Conservation (phyloP, 75 land plant genomes). For the Picea glauca region DNA sequence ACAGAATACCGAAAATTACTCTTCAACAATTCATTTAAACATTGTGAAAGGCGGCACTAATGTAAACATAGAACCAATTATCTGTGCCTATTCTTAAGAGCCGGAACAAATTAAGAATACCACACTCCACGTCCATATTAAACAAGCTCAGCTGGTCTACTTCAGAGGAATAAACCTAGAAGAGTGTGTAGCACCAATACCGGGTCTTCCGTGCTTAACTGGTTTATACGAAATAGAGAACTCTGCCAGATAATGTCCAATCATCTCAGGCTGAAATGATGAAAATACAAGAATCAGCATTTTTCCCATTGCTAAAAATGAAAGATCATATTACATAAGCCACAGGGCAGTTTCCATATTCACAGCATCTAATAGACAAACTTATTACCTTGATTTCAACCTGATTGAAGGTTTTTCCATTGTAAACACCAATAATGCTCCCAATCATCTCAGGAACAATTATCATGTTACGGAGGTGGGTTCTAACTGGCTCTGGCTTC, state of each 20-base stretch:
- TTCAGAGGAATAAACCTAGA: conserved; percentile 98
- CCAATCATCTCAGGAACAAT: conserved; percentile 99
- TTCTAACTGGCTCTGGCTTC: conserved; percentile 94
- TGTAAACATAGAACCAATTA: no score
- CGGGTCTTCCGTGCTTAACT: conserved; percentile 97
- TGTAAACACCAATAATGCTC: conserved; percentile 94
- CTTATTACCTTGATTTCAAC: conserved; percentile 86
- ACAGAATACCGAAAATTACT: no score
- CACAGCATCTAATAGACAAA: background rate
- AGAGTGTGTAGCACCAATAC: conserved; percentile 98
- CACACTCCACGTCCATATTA: no score
- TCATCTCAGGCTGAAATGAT: conserved; percentile 66
- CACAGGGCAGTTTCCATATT: background rate
- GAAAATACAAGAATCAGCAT: background rate
- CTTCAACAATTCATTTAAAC: no score
- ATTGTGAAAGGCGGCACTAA: no score
- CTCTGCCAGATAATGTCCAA: conserved; percentile 95
- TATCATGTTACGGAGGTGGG: conserved; percentile 94
- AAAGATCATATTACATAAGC: conserved; percentile 1
- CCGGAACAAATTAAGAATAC: no score
- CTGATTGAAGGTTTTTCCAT: conserved; percentile 97
- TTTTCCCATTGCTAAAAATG: background rate
- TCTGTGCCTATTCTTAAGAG: no score
- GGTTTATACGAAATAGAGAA: conserved; percentile 98
- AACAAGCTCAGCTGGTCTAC: conserved; percentile 18